phyloP scores from a whole-genome alignment of 2,329 filamentous ascomycete genomes.

The Talaromyces atroroseus region DNA sequence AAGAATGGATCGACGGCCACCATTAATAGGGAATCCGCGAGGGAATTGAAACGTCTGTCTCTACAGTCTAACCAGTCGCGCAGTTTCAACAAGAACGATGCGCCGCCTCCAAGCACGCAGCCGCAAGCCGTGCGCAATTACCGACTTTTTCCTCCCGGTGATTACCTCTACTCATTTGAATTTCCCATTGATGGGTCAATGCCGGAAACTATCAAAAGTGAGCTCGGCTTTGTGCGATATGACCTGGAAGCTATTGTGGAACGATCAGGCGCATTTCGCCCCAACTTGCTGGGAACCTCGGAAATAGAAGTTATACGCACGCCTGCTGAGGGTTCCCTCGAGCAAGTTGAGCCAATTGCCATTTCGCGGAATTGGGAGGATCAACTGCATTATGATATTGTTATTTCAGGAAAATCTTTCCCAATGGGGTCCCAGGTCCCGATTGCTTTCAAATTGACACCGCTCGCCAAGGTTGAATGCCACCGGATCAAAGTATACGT shows the following conservation, averaged over 20 bases:
- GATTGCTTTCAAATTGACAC: constrained; percentile 89
- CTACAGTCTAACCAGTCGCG: constrained; percentile 74
- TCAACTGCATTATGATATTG: constrained; percentile 90
- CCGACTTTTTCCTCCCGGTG: constrained; percentile 73
- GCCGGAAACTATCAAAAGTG: constrained; percentile 79
- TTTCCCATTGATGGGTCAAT: constrained; percentile 71
- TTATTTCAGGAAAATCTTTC: constrained; percentile 93
- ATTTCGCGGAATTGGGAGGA: constrained; percentile 94
- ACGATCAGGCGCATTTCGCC: constrained; percentile 81
- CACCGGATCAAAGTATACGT: constrained; percentile 89
- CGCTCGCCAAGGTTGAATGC: constrained; percentile 85
- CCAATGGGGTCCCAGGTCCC: constrained; percentile 82
- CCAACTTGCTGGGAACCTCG: constrained; percentile 74
- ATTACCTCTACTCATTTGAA: constrained; percentile 74
- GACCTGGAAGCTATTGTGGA: constrained; percentile 80
- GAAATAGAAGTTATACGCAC: constrained; percentile 80
- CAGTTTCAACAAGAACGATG: constrained; percentile 78
- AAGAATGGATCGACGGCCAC: constrained; percentile 37
- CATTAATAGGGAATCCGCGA: constrained; percentile 35
- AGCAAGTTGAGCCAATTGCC: constrained; percentile 88
- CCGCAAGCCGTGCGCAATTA: constrained; percentile 71
- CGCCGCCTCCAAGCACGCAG: constrained; percentile 45
- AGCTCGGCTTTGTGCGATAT: constrained; percentile 81
- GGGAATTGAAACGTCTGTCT: constrained; percentile 63
- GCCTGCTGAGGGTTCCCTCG: constrained; percentile 79